phyloP scores from a whole-genome alignment of 108 stramenopile genomes.

The Skeletonema potamos region DNA sequence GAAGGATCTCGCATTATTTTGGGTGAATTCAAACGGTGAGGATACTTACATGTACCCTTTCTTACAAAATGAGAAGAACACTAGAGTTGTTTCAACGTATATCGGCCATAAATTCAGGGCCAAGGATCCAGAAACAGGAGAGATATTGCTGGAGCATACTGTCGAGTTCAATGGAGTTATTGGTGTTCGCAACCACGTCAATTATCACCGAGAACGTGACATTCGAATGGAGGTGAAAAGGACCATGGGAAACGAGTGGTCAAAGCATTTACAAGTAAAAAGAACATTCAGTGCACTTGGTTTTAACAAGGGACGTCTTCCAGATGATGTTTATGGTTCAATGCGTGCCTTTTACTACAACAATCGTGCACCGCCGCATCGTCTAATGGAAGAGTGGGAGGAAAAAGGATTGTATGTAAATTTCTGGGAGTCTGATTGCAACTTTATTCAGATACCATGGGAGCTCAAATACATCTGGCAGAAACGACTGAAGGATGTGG shows the following conservation, averaged over 20 bases:
- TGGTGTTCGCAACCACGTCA: conserved; percentile 54
- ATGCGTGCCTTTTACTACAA: conserved; percentile 87
- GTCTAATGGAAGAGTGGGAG: conserved; percentile 78
- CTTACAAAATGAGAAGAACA: conserved; percentile 53
- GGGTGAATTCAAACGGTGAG: conserved; percentile 36
- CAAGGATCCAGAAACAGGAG: conserved; percentile 33
- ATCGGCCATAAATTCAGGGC: conserved; percentile 62
- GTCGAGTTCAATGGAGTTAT: conserved; percentile 49
- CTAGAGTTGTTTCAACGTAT: conserved; percentile 52
- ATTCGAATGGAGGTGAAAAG: conserved; percentile 48
- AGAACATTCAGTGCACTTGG: conserved; percentile 70
- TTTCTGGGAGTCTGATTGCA: conserved; percentile 82
- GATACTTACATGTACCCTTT: conserved; percentile 23
- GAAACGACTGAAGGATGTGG: conserved; percentile 57
- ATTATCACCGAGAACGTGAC: conserved; percentile 35
- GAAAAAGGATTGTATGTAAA: conserved; percentile 84
- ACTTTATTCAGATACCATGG: conserved; percentile 79
- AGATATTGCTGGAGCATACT: conserved; percentile 39
- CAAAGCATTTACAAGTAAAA: conserved; percentile 45
- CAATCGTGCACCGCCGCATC: conserved; percentile 58
- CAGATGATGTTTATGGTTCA: conserved; percentile 69
- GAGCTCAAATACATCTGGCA: conserved; percentile 71
- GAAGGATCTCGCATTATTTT: conserved; percentile 45
- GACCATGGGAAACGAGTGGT: conserved; percentile 55
- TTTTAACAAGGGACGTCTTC: conserved; percentile 66